These are phyloP conservation scores for Cercophora newfieldiana DNA, from an alignment of 495 filamentous ascomycete species.

Conservation along the genomic window DNA sequence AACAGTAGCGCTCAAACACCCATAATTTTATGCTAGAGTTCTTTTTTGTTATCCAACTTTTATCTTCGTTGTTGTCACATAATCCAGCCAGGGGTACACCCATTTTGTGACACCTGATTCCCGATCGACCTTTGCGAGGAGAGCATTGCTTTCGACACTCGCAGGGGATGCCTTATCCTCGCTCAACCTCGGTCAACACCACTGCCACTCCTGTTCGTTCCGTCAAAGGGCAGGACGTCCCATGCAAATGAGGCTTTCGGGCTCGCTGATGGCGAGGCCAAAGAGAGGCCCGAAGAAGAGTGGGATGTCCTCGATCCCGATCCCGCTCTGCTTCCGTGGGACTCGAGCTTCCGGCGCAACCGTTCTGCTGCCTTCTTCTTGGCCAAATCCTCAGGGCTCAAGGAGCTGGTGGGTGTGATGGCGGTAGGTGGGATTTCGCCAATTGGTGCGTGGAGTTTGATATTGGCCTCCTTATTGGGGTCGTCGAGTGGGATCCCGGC, in stretches of 20 bases:
- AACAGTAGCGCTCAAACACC: too few species aligned
- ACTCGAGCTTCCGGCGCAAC: constrained; percentile 22
- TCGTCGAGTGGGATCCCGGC: constrained; percentile 35
- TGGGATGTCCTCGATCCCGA: background rate
- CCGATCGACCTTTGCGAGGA: too few species aligned
- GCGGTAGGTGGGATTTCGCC: constrained; percentile 39
- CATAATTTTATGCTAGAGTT: too few species aligned
- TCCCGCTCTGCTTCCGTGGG: background rate
- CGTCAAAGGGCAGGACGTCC: background rate
- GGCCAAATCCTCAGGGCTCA: constrained; percentile 34
- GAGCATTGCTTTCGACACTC: too few species aligned
- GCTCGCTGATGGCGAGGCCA: background rate
- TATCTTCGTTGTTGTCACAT: too few species aligned
- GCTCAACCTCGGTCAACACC: background rate
- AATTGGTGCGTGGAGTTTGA: constrained; percentile 38
- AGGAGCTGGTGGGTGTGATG: constrained; percentile 33
- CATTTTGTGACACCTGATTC: too few species aligned
- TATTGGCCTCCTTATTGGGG: constrained; percentile 23
- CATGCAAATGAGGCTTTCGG: background rate
- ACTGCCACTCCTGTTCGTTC: background rate
- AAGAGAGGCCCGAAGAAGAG: background rate
- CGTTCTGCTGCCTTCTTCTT: constrained; percentile 41
- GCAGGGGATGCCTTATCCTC: too few species aligned
- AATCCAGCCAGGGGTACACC: too few species aligned
- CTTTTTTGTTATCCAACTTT: too few species aligned